Evolutionary conservation across 345 rosid genomes (phyloP).

Genomic region (Pseudoturritis turrita): DNA sequence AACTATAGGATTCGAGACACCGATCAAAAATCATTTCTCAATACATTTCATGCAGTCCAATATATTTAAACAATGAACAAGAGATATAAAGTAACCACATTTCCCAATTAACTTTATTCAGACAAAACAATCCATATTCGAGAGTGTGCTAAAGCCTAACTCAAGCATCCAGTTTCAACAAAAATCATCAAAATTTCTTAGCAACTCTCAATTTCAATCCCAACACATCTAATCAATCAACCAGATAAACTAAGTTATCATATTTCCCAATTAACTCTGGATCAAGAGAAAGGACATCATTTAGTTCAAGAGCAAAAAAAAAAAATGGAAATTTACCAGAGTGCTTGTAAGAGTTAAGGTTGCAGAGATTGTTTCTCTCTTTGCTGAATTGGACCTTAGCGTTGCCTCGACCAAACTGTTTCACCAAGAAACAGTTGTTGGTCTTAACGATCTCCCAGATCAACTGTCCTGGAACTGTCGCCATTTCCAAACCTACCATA

Average conservation of each 20-base stretch:
- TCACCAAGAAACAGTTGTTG: conserved; percentile 68
- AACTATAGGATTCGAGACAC: neutral
- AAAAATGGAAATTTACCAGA: conserved; percentile 40
- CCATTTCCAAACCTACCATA: conserved; percentile 37
- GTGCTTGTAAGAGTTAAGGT: conserved; percentile 74
- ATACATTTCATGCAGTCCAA: neutral
- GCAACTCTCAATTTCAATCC: neutral
- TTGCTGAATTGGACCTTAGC: conserved; percentile 64
- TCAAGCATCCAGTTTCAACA: neutral
- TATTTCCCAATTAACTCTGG: neutral
- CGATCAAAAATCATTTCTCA: neutral
- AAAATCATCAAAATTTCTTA: neutral
- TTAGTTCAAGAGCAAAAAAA: neutral
- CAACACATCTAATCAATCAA: neutral
- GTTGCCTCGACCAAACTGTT: conserved; percentile 66
- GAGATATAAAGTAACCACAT: neutral
- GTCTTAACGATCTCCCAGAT: conserved; percentile 82
- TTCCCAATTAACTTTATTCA: neutral
- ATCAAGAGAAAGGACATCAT: neutral
- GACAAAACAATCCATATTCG: neutral
- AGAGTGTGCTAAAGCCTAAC: neutral
- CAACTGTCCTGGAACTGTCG: conserved; percentile 69
- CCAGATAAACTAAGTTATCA: too few species aligned
- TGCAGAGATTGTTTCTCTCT: conserved; percentile 68
- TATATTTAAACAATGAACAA: neutral